Evolutionary conservation across 1,139 yeast genomes (phyloP).

Genomic region (Nakaseomyces nivariensis): DNA sequence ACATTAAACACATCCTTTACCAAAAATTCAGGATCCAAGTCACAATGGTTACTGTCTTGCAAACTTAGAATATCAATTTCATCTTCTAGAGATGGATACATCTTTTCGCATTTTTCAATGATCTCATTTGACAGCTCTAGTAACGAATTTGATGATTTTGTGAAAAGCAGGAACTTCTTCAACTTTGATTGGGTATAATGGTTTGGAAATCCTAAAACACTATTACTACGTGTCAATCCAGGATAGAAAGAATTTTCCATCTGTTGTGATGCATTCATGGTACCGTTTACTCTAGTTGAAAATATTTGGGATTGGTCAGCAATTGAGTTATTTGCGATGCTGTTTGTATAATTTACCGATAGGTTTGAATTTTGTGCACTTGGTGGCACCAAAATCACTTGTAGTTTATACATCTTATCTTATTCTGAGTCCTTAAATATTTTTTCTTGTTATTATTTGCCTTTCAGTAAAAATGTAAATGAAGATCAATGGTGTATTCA

Average conservation of each 20-base stretch:
- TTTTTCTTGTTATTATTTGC: too few relatives aligned
- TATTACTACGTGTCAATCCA: constrained; percentile 3
- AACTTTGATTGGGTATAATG: constrained; percentile 14
- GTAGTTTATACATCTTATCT: constrained; percentile 18
- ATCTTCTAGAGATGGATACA: constrained; percentile 50
- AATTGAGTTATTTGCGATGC: constrained; percentile 2
- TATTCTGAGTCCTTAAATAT: not conserved
- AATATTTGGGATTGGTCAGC: constrained; percentile 6
- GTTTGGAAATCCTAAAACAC: not conserved
- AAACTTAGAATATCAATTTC: constrained; percentile 44
- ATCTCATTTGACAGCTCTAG: constrained; percentile 44
- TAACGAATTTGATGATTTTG: constrained; percentile 38
- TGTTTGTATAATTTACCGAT: constrained; percentile 4
- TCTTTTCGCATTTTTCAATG: constrained; percentile 40
- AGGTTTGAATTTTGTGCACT: constrained; percentile 11
- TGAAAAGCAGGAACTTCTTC: constrained; percentile 53
- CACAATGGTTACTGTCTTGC: constrained; percentile 59
- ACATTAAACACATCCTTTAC: constrained; percentile 51
- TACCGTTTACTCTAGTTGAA: constrained; percentile 4
- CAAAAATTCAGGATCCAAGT: constrained; percentile 64
- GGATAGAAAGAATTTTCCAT: not conserved
- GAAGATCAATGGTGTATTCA: too few relatives aligned
- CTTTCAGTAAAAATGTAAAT: too few relatives aligned
- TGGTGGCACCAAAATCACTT: constrained; percentile 23
- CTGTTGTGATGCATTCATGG: not conserved